A percentile compares a stretch with the other conserved stretches of the same genome.
Conservation (phyloP, 192 early-diverging fungal species). For the Umbelopsis sp. region DNA sequence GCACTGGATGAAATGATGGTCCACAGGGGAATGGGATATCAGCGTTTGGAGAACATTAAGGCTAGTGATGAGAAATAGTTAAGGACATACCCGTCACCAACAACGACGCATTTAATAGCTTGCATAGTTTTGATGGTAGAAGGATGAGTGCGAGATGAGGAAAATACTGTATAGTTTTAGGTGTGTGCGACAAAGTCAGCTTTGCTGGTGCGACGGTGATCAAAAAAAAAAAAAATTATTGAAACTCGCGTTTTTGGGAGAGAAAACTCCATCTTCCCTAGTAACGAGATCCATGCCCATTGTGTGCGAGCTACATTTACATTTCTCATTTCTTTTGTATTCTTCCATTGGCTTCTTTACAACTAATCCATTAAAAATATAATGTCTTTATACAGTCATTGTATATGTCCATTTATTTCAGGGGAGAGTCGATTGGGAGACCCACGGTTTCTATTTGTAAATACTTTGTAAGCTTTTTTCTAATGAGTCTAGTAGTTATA, state of each 20-base stretch:
- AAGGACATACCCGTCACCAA: constrained; percentile 32
- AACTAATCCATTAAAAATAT: too few relatives aligned
- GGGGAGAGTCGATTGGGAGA: too few relatives aligned
- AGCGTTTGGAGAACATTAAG: not conserved
- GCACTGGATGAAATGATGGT: constrained; percentile 55
- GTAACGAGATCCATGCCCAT: not conserved
- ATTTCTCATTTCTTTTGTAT: too few relatives aligned
- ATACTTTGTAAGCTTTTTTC: too few relatives aligned
- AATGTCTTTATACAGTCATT: too few relatives aligned
- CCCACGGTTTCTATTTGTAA: too few relatives aligned
- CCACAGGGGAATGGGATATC: too few relatives aligned
- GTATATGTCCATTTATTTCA: too few relatives aligned
- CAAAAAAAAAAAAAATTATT: constrained; percentile 9
- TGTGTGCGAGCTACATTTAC: not conserved
- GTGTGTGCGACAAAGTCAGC: constrained; percentile 14
- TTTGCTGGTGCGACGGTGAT: constrained; percentile 19
- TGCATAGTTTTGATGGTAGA: constrained; percentile 26
- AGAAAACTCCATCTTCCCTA: too few relatives aligned
- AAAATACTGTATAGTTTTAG: not conserved
- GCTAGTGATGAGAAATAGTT: not conserved
- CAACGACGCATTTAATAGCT: constrained; percentile 39
- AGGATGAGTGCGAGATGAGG: constrained; percentile 20
- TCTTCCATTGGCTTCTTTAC: too few relatives aligned
- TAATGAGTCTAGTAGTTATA: too few relatives aligned
- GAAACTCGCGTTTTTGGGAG: not conserved